Evolutionary conservation across 805 yeast species (phyloP).

Genomic region (Saccharomycopsis lassenensis): DNA sequence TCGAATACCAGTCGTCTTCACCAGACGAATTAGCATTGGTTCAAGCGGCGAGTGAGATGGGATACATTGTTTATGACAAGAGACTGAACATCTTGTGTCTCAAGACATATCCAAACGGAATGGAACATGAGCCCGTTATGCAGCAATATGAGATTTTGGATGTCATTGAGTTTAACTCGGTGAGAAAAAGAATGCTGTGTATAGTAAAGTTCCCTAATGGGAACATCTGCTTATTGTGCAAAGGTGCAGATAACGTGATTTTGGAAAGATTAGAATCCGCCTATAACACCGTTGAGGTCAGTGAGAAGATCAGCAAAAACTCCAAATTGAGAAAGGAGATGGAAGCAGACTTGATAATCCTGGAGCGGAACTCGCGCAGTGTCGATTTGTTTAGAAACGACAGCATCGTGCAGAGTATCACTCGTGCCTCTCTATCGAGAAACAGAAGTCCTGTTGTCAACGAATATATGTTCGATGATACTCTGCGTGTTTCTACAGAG

Average conservation of each 20-base stretch:
- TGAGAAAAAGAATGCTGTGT: conserved; percentile 92
- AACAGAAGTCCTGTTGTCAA: conserved; percentile 4
- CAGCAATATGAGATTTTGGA: conserved; percentile 72
- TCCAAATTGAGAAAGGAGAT: conserved; percentile 54
- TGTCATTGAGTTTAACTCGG: conserved; percentile 73
- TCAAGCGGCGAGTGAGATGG: conserved; percentile 91
- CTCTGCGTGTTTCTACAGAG: conserved; percentile 37
- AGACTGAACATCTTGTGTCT: conserved; percentile 49
- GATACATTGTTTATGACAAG: conserved; percentile 70
- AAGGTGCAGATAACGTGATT: conserved; percentile 93
- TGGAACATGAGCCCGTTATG: conserved; percentile 47
- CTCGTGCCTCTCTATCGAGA: conserved; percentile 6
- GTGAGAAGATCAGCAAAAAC: conserved; percentile 47
- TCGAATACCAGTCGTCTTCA: conserved; percentile 85
- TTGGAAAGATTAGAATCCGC: conserved; percentile 56
- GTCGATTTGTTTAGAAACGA: conserved; percentile 17
- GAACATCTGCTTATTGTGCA: conserved; percentile 67
- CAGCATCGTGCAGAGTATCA: conserved; percentile 3
- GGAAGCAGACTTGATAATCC: conserved; percentile 68
- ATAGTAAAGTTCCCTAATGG: conserved; percentile 67
- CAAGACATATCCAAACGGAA: conserved; percentile 77
- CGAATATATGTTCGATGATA: conserved; percentile 39
- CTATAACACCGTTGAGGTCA: conserved; percentile 50
- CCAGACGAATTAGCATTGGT: conserved; percentile 95
- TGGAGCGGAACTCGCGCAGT: conserved; percentile 38